Base-by-base conservation (phyloP, 1,139 yeast genomes). In the Nadsonia starkeyi-henricii region DNA sequence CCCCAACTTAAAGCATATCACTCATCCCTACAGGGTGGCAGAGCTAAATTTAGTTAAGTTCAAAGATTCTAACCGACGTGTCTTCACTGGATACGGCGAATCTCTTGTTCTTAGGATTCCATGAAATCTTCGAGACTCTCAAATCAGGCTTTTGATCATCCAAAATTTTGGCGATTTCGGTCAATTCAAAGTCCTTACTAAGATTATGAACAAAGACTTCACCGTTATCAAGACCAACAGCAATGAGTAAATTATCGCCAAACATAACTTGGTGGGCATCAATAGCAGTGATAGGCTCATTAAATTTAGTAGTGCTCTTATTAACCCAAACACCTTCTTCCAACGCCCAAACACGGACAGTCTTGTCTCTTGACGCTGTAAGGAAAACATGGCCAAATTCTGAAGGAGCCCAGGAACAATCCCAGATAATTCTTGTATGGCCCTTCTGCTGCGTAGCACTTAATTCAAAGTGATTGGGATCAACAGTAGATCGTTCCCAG, bases 381-480 rank as follows among this genome's bases (percentile, higher is more conserved):
- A 85, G 70, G 59, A 91, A 89, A 30, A 63, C 64, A 41, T 61
- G 50, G 13, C 54, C 55, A 13, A 45, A 46, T 20, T 50, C 47
- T 28, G 52, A 52, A 15, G 55, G 51, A 53, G 65, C 20, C 96
- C 96, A 91, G 36, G 84, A 75, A 61, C 94, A 81, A 65, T 91
- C 98, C 98, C 98, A 93, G 46, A 93, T 78, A 57, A 93, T 91
- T 65, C 97, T 78, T 8, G 82, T 66, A 60, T 93, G 98, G 1
- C 96, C 96, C 50, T 70, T 58, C 45, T 49, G 48, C 42, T 75
- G 75, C 7, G 73, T 65, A 46, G 72, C 62, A 33, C 66, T 66
- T 53, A 83, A 71, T 30, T 60, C 57, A 49, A 65, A 68, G 2
- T 69, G 70, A 12, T 64, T 59, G n/a, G 58, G 60, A 20, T 47